Percentiles rank a stretch among this genome's conserved stretches.
phyloP scores from a whole-genome alignment of 768 basidiomycete genomes.

The Lactarius deliciosus region DNA sequence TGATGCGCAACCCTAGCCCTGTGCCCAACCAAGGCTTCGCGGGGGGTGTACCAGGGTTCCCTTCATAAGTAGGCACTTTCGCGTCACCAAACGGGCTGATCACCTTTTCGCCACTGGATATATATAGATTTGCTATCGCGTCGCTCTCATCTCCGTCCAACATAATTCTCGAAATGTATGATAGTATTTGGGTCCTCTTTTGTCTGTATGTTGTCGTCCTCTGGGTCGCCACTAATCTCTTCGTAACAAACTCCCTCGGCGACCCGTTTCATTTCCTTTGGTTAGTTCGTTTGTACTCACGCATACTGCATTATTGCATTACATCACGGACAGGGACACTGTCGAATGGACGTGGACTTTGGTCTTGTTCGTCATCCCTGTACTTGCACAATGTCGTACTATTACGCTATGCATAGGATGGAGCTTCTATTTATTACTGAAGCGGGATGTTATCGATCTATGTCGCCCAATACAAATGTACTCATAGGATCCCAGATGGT shows the following conservation, averaged over 20 bases:
- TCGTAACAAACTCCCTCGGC: not conserved
- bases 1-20: conserved; percentile 80
- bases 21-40: conserved; percentile 44
- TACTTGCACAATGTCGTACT: conserved; percentile 39
- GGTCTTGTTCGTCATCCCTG: conserved; percentile 50
- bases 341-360: conserved; percentile 54
- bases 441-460: not conserved
- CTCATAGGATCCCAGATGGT: not conserved
- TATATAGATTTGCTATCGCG: conserved; percentile 19
- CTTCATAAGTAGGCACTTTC: conserved; percentile 25
- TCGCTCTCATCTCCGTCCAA: conserved; percentile 3
- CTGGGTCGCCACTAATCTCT: conserved; percentile 16
- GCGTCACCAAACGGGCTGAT: conserved; percentile 10
- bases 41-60: conserved; percentile 28
- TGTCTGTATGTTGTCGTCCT: conserved; percentile 6
- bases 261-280: conserved; percentile 14
- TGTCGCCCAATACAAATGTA: conserved; percentile 3
- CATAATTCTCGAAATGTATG: conserved; percentile 14
- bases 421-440: conserved; percentile 11
- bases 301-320: conserved; percentile 34
- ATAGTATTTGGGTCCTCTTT: conserved; percentile 11
- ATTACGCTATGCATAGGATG: conserved; percentile 17
- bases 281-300: conserved; percentile 31
- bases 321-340: conserved; percentile 47
- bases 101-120: conserved; percentile 12